phyloP scores from a whole-genome alignment of 352 stramenopile species.

The Globisporangium middletonii region DNA sequence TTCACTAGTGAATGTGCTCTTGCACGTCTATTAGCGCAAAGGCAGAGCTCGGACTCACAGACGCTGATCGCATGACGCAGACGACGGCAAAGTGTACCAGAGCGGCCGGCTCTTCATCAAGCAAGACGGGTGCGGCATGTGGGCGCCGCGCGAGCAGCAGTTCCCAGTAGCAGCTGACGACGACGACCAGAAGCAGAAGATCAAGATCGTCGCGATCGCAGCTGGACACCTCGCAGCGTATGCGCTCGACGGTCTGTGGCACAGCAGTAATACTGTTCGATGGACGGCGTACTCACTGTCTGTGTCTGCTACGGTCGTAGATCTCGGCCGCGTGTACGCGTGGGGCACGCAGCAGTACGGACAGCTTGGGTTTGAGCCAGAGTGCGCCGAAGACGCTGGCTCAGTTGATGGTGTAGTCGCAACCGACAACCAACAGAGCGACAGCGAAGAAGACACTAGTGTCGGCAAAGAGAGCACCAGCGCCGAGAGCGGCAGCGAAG shows the following conservation, averaged over 20 bases:
- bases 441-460: neutral
- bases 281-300: too few species aligned
- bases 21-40: too few species aligned
- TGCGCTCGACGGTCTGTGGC: slow-evolving; percentile 41
- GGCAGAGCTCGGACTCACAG: neutral
- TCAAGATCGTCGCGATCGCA: slow-evolving; percentile 31
- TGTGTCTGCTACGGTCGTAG: slow-evolving; percentile 9
- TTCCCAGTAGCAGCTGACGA: neutral
- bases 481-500: neutral
- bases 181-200: slow-evolving; percentile 3
- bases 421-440: too few species aligned
- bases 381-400: neutral
- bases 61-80: slow-evolving; percentile 34
- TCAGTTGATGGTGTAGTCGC: too few species aligned
- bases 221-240: slow-evolving; percentile 52
- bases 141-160: slow-evolving; percentile 29
- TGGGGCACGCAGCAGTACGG: slow-evolving; percentile 56
- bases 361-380: slow-evolving; percentile 38
- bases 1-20: neutral
- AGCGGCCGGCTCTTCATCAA: slow-evolving; percentile 13
- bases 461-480: neutral
- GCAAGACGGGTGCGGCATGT: slow-evolving; percentile 57
- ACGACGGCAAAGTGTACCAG: slow-evolving; percentile 36
- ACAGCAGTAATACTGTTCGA: too few species aligned
- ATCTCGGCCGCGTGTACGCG: slow-evolving; percentile 36